Conservation (phyloP, 768 basidiomycete genomes). For the Pisolithus marmoratus region DNA sequence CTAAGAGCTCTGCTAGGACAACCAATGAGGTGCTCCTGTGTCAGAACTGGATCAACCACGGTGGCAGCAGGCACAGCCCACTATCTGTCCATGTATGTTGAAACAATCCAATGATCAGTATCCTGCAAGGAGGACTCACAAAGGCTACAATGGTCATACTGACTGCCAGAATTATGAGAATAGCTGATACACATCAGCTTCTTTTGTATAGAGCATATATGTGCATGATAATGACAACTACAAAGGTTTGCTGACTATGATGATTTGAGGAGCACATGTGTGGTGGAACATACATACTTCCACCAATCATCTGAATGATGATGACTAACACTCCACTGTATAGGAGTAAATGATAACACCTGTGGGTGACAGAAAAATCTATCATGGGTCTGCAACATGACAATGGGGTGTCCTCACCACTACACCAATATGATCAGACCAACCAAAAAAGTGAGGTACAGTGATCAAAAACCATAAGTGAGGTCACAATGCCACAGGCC, state of each 20-base stretch:
- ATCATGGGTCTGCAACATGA: not conserved
- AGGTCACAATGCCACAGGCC: not conserved
- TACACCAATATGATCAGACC: not conserved
- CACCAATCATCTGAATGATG: too few relatives aligned
- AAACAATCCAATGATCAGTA: not conserved
- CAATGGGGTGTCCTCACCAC: not conserved
- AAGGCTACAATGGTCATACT: too few relatives aligned
- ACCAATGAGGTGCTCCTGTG: too few relatives aligned
- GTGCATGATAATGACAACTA: constrained; percentile 15
- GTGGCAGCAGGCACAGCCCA: too few relatives aligned
- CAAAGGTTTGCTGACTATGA: not conserved
- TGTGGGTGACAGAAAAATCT: not conserved
- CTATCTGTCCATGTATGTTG: too few relatives aligned
- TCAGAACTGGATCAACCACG: too few relatives aligned
- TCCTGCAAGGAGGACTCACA: too few relatives aligned
- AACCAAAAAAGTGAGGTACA: too few relatives aligned
- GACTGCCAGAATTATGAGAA: too few relatives aligned
- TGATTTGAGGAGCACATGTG: not conserved
- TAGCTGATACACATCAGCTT: too few relatives aligned
- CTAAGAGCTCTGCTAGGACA: too few relatives aligned
- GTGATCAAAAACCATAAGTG: too few relatives aligned
- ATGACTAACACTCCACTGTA: not conserved
- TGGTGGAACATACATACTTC: constrained; percentile 1
- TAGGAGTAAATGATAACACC: not conserved
- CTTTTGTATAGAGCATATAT: constrained; percentile 14